Conservation (phyloP, 345 rosid species). For the Eucalyptus polybractea region DNA sequence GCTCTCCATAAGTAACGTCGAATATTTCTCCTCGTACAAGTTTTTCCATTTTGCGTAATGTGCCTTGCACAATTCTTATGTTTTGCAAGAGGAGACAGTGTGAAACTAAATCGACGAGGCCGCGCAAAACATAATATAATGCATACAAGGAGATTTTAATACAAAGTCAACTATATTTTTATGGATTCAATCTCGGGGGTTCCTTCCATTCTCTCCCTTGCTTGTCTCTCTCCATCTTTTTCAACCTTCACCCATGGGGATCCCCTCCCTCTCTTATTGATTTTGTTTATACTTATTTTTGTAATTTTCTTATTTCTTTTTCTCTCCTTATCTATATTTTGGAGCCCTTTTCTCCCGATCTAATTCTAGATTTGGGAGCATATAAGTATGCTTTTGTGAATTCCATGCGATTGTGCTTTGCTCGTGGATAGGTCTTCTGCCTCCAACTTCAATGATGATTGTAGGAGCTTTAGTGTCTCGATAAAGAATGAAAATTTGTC, state of each 20-base stretch:
- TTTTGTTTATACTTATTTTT: neutral
- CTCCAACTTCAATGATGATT: neutral
- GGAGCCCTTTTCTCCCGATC: neutral
- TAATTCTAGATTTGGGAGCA: too few relatives aligned
- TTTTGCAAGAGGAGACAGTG: neutral
- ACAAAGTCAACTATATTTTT: neutral
- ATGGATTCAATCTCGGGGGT: neutral
- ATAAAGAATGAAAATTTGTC: too few relatives aligned
- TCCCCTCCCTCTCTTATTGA: neutral
- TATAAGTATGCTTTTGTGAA: neutral
- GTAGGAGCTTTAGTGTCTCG: too few relatives aligned
- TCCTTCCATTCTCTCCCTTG: neutral
- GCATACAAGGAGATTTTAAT: neutral
- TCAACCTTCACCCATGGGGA: neutral
- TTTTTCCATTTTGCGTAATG: neutral
- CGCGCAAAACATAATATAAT: neutral
- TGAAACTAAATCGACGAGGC: neutral
- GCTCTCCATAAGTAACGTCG: neutral
- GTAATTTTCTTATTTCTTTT: too few relatives aligned
- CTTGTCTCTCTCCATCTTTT: too few relatives aligned
- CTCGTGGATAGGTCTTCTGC: fast-evolving
- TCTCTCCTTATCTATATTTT: too few relatives aligned
- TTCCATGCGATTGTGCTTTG: fast-evolving
- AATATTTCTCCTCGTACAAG: neutral
- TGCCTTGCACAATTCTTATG: neutral